Conservation (phyloP, 306 rosid genomes). For the Pterocarpus santalinus region DNA sequence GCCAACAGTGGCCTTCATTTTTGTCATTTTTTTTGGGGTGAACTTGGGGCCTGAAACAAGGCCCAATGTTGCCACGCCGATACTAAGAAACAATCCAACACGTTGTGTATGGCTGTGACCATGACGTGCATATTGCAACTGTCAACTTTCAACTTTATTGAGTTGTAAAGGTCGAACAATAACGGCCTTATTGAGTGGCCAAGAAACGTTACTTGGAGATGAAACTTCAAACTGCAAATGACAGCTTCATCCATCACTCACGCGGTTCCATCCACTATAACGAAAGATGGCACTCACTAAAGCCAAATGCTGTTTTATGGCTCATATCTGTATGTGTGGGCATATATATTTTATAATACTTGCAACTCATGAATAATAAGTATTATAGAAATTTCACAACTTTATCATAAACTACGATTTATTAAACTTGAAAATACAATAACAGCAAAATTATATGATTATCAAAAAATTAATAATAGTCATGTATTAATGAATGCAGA, state of each 20-base stretch:
- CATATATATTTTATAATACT: not conserved
- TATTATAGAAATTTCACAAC: not conserved
- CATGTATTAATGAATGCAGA: too few relatives aligned
- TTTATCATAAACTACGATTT: not conserved
- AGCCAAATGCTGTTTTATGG: not conserved
- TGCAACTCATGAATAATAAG: not conserved
- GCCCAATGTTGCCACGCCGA: too few relatives aligned
- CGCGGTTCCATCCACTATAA: constrained; percentile 17
- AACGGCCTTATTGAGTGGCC: constrained; percentile 8
- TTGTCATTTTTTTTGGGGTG: too few relatives aligned
- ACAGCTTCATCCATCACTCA: constrained; percentile 13
- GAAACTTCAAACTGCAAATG: not conserved
- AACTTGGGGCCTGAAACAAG: too few relatives aligned
- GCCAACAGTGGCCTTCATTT: too few relatives aligned
- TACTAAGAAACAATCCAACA: too few relatives aligned
- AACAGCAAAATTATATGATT: too few relatives aligned
- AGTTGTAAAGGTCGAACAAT: constrained; percentile 2
- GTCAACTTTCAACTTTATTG: not conserved
- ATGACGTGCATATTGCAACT: not conserved
- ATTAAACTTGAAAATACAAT: not conserved
- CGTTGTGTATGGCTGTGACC: not conserved
- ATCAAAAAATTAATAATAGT: too few relatives aligned
- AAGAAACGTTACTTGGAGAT: not conserved
- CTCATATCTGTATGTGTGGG: too few relatives aligned
- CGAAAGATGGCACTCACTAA: not conserved